phyloP scores from a whole-genome alignment of 805 yeast species.

The Kurtzmaniella fragi region DNA sequence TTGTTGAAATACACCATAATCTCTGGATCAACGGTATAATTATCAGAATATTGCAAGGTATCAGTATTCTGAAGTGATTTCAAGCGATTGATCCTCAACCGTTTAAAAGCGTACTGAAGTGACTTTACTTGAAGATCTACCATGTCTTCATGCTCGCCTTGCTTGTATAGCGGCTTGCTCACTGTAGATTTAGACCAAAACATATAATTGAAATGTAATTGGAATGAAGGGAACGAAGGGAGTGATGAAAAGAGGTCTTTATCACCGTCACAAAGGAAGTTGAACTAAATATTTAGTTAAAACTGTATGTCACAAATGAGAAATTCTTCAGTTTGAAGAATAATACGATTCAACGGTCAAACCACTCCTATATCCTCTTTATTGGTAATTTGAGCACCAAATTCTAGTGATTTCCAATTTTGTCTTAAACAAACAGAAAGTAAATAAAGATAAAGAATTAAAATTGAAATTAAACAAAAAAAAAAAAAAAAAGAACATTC shows the following conservation, averaged over 20 bases:
- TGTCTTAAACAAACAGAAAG: too few relatives aligned
- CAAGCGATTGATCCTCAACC: slow-evolving; percentile 41
- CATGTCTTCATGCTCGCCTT: slow-evolving; percentile 35
- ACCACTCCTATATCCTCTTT: too few relatives aligned
- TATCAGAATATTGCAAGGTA: slow-evolving; percentile 5
- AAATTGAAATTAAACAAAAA: too few relatives aligned
- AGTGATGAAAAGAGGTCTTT: background rate
- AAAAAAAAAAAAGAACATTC: too few relatives aligned
- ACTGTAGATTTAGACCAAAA: background rate
- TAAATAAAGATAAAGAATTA: too few relatives aligned
- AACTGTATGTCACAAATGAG: too few relatives aligned
- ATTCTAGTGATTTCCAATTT: too few relatives aligned
- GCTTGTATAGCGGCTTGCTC: slow-evolving; percentile 10
- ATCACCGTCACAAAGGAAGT: background rate
- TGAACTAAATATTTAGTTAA: too few relatives aligned
- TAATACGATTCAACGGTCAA: too few relatives aligned
- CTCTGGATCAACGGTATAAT: slow-evolving; percentile 5
- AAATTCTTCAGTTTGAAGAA: too few relatives aligned
- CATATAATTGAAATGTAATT: slow-evolving; percentile 1
- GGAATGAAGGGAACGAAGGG: background rate
- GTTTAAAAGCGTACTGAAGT: slow-evolving; percentile 50
- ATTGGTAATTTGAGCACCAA: too few relatives aligned
- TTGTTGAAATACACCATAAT: slow-evolving; percentile 17
- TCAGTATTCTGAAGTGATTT: slow-evolving; percentile 35
- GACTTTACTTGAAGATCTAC: slow-evolving; percentile 60